Conservation (phyloP, 2,329 filamentous ascomycete genomes). For the Diaporthe caulivora region DNA sequence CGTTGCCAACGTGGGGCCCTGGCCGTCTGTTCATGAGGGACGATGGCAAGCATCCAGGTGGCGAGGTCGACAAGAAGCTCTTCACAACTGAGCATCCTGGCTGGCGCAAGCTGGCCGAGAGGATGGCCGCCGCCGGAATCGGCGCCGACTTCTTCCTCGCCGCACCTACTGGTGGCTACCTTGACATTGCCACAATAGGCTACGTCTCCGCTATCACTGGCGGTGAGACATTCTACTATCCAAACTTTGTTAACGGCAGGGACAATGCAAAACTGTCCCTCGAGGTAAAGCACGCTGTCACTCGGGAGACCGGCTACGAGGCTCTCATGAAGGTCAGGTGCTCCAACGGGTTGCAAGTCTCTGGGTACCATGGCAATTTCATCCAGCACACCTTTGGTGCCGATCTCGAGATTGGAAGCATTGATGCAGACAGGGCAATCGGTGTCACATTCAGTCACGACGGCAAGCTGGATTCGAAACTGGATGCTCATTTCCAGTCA, state of each 20-base stretch:
- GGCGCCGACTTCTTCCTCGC: slow-evolving; percentile 96
- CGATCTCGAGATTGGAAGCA: slow-evolving; percentile 91
- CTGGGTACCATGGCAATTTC: slow-evolving; percentile 96
- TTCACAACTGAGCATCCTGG: slow-evolving; percentile 90
- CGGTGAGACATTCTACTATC: slow-evolving; percentile 96
- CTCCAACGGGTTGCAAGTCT: slow-evolving; percentile 94
- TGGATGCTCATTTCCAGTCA: slow-evolving; percentile 97
- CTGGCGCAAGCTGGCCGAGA: slow-evolving; percentile 88
- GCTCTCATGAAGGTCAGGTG: slow-evolving; percentile 98
- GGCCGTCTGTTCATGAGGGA: slow-evolving; percentile 88
- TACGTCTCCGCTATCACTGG: slow-evolving; percentile 91
- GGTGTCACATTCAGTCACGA: slow-evolving; percentile 94
- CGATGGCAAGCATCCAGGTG: slow-evolving; percentile 85
- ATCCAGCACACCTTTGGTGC: slow-evolving; percentile 95
- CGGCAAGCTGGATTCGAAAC: slow-evolving; percentile 95
- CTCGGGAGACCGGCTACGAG: slow-evolving; percentile 92
- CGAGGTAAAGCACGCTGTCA: slow-evolving; percentile 88
- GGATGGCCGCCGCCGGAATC: slow-evolving; percentile 87
- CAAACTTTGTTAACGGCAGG: slow-evolving; percentile 91
- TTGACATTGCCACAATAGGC: slow-evolving; percentile 92
- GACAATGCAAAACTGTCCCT: slow-evolving; percentile 86
- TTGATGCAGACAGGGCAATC: slow-evolving; percentile 94
- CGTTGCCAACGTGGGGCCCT: slow-evolving; percentile 93
- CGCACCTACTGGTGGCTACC: slow-evolving; percentile 88
- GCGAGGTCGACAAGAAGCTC: slow-evolving; percentile 92